Evolutionary conservation across 345 rosid species (phyloP).

Genomic region (Kernera saxatilis): DNA sequence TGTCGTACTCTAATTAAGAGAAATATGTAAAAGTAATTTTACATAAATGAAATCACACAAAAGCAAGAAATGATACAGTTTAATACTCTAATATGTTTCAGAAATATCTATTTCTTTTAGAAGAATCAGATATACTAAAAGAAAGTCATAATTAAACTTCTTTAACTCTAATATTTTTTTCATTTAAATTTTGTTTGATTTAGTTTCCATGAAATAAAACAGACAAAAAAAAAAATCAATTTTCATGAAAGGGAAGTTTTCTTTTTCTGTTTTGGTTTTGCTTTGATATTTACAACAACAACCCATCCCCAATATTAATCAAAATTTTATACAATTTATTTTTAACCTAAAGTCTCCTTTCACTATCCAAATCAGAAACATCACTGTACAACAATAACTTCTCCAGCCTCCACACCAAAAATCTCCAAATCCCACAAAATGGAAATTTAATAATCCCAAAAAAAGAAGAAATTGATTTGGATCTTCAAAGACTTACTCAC

Average conservation of each 20-base stretch:
- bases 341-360: background rate
- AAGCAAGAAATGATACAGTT: no score
- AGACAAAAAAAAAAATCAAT: background rate
- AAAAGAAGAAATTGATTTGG: background rate
- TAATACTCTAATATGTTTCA: no score
- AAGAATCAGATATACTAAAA: no score
- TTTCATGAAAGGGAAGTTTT: background rate
- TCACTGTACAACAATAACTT: background rate
- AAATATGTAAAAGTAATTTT: background rate
- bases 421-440: background rate
- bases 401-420: background rate
- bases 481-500: constrained; percentile 24
- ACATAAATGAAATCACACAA: background rate
- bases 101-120: no score
- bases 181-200: no score
- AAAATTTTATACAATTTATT: background rate
- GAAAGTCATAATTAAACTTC: no score
- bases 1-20: background rate
- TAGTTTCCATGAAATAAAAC: background rate
- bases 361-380: constrained; percentile 2
- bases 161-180: no score
- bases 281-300: background rate
- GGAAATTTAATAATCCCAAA: background rate
- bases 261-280: background rate
- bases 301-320: background rate